A percentile compares a stretch with the other conserved stretches of the same genome.
Conservation (phyloP, 257 asterid species). For the Nicotiana noctiflora region DNA sequence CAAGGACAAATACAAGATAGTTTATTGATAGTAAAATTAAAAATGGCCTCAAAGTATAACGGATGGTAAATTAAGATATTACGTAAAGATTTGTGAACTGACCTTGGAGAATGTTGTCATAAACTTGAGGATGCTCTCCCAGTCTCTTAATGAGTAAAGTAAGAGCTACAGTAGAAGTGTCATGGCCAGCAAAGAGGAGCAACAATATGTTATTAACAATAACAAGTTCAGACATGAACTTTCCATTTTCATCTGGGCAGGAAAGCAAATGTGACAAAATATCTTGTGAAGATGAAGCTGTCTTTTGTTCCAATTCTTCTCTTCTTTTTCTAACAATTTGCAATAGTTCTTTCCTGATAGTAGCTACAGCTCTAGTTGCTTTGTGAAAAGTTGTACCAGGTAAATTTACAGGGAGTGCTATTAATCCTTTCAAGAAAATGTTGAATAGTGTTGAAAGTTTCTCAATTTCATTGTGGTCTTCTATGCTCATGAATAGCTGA, state of each 20-base stretch:
- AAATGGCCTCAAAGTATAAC: too few species aligned
- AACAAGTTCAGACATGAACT: constrained; percentile 54
- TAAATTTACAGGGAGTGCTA: constrained; percentile 47
- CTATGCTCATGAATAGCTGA: constrained; percentile 70
- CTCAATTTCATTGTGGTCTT: constrained; percentile 39
- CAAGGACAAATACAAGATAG: too few species aligned
- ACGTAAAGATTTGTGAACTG: neutral
- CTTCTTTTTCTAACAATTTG: constrained; percentile 45
- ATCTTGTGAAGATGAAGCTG: constrained; percentile 41
- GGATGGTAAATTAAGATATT: too few species aligned
- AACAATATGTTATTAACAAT: constrained; percentile 58
- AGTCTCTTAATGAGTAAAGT: constrained; percentile 54
- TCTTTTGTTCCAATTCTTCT: constrained; percentile 28
- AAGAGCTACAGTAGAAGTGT: constrained; percentile 58
- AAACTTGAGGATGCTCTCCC: constrained; percentile 52
- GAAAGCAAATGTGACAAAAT: constrained; percentile 65
- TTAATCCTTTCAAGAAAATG: constrained; percentile 49
- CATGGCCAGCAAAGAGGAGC: constrained; percentile 79
- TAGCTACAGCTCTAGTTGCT: constrained; percentile 40
- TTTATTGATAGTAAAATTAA: too few species aligned
- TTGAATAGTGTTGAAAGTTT: constrained; percentile 45
- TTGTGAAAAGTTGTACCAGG: constrained; percentile 59
- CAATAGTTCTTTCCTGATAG: constrained; percentile 38
- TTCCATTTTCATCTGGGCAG: constrained; percentile 49
- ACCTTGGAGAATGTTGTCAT: constrained; percentile 54